Base-by-base conservation (phyloP, 768 basidiomycete species). In the Pleurotus platypus region DNA sequence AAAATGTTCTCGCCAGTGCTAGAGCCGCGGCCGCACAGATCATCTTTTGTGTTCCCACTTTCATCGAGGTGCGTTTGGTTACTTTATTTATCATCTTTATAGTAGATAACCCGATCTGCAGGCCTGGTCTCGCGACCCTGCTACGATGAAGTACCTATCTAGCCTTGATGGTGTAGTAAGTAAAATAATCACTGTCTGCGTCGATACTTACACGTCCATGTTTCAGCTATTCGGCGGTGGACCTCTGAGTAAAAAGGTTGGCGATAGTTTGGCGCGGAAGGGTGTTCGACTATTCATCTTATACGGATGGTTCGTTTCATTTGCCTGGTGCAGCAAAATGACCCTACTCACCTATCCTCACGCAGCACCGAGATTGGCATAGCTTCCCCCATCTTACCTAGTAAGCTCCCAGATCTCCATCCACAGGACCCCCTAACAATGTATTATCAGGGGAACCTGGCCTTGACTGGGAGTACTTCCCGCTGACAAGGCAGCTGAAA, bases 151-250 rank as follows among this genome's bases (percentile, higher is more conserved):
- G 47, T 64, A 60, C 59, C 18, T 53, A 11, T n/a, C 50, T 5
- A 13, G 11, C 11, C n/a, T 38, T 13, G 30, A 55, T 58, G 55
- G 59, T 46, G 5, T 30, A 50, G 58, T 50, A 24, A 26, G 47
- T 46, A n/a, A 8, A 13, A 8, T 39, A 35, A 27, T 20, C n/a
- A 30, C 8, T 7, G 7, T 30, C 15, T 40, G 9, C 20, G 3
- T 13, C 13, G 22, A 22, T 22, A 22, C 11, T 13, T 7, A 11
- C 30, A 47, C 54, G 1, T 5, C 35, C n/a, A 38, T 22, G 22
- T 39, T 6, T 5, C 26, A 78, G 77, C 16, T 61, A 0, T 77
- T 62, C 46, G 70, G 69, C 9, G 75, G 77, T 12, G 76, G 72
- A 0, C 70, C 75, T 3, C 51, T 78, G 2, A 69, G 71, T 15